Evolutionary conservation across 305 asterid genomes (phyloP), one percentile per base, ranked within the genome.

Genomic region (Fraxinus xanthoxyloides): DNA sequence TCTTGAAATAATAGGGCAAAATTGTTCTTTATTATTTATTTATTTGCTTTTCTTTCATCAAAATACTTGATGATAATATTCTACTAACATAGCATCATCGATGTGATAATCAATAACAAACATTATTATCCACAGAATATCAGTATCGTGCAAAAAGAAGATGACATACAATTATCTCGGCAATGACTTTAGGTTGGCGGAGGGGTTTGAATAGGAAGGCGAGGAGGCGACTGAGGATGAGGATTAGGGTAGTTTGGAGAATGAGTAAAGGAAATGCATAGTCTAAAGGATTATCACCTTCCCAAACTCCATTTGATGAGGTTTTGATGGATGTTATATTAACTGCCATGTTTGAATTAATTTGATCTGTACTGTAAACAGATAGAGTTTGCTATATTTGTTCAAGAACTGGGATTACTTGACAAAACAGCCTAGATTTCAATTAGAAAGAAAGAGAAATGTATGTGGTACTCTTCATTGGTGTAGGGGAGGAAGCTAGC

Each of bases 131-230:
- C 4, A 56, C 72, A 12, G 30, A 6, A 19, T 8, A 65, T 3
- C 17, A 56, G 2, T 34, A 79, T 67, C 5, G 4, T 59, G 7
- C 34, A 7, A 17, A 76, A 10, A 61, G 10, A 0, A 7, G 21
- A 30, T 13, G 2, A 81, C 83, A 10, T 78, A 87, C 89, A 4
- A 87, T 76, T 38, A 85, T 84, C 83, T 87, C 89, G 13, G 89
- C 94, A 30, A 93, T 72, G 77, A 91, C 95, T 81, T 80, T 85
- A 70, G 97, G 97, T 81, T 93, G 96, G 4, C 90, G 90, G 76
- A 93, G 86, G 76, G 94, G 97, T 77, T 88, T 92, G 88, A 93
- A 79, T 35, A 92, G 77, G 84, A 87, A 82, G 67, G 90, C 88
- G 63, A 93, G 87, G 31, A 85, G 23, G 12, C 97, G 92, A 82